phyloP scores from a whole-genome alignment of 495 filamentous ascomycete genomes.

The Talaromyces ruber region DNA sequence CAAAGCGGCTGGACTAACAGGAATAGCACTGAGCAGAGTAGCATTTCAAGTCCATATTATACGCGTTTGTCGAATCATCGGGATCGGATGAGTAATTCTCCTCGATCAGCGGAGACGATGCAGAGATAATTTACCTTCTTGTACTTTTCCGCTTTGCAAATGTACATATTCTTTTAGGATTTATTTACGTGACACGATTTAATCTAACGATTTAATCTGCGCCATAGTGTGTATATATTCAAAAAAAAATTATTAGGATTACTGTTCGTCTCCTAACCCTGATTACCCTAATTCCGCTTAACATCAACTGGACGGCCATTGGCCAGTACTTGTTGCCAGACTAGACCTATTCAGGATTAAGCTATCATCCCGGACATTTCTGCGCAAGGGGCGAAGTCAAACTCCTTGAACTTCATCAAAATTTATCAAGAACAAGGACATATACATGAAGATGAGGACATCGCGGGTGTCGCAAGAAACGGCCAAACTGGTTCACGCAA shows the following conservation, averaged over 20 bases:
- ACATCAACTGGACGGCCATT: background rate
- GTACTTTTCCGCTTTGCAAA: background rate
- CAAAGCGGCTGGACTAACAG: no score
- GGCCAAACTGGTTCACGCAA: constrained; percentile 38
- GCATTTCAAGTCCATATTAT: no score
- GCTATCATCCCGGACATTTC: background rate
- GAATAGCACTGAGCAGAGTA: no score
- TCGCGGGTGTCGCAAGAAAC: constrained; percentile 52
- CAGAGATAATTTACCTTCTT: no score
- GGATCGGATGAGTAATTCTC: no score
- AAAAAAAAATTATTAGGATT: background rate
- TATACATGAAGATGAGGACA: constrained; percentile 44
- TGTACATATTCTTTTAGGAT: background rate
- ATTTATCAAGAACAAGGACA: background rate
- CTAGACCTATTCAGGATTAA: background rate
- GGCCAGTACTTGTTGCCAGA: background rate
- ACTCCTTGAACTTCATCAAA: background rate
- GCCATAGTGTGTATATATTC: background rate
- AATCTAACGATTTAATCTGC: background rate
- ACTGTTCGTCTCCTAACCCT: background rate
- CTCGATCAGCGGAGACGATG: no score
- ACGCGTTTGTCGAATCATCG: no score
- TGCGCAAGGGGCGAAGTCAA: background rate
- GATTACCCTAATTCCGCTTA: background rate
- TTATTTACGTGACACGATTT: background rate